phyloP scores from a whole-genome alignment of 2,329 filamentous ascomycete genomes.

The Diplodia intermedia region DNA sequence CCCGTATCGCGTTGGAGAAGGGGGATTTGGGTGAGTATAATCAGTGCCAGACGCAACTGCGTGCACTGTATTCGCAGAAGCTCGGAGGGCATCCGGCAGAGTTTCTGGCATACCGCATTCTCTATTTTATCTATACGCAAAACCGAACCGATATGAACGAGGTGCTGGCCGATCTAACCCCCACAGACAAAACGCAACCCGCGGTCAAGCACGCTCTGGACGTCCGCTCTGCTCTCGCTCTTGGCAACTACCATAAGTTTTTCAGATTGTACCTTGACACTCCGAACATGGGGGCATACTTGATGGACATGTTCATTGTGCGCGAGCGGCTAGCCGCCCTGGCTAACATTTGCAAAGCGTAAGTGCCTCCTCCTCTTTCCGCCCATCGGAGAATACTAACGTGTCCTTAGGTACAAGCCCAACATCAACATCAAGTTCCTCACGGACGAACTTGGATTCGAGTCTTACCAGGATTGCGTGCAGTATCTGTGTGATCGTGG shows the following conservation, averaged over 20 bases:
- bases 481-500: slow-evolving; percentile 87
- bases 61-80: slow-evolving; percentile 85
- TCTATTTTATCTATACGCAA: slow-evolving; percentile 99
- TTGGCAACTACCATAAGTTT: slow-evolving; percentile 97
- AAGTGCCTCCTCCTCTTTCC: slow-evolving; percentile 50
- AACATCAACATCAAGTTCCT: slow-evolving; percentile 89
- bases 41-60: slow-evolving; percentile 98
- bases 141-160: slow-evolving; percentile 98
- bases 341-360: slow-evolving; percentile 94
- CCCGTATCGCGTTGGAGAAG: slow-evolving; percentile 95
- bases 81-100: slow-evolving; percentile 90
- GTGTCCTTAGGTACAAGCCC: slow-evolving; percentile 77
- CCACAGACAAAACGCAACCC: slow-evolving; percentile 87
- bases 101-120: slow-evolving; percentile 98
- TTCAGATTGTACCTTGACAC: slow-evolving; percentile 95
- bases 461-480: slow-evolving; percentile 86
- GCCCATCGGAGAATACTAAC: background rate
- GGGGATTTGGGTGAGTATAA: slow-evolving; percentile 99
- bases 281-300: slow-evolving; percentile 95
- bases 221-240: slow-evolving; percentile 87
- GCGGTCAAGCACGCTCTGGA: slow-evolving; percentile 89
- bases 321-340: slow-evolving; percentile 91
- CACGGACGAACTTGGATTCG: slow-evolving; percentile 94
- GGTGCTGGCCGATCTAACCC: slow-evolving; percentile 97
- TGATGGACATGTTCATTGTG: slow-evolving; percentile 99